phyloP scores from a whole-genome alignment of 345 rosid genomes.

The Erucastrum elatum region DNA sequence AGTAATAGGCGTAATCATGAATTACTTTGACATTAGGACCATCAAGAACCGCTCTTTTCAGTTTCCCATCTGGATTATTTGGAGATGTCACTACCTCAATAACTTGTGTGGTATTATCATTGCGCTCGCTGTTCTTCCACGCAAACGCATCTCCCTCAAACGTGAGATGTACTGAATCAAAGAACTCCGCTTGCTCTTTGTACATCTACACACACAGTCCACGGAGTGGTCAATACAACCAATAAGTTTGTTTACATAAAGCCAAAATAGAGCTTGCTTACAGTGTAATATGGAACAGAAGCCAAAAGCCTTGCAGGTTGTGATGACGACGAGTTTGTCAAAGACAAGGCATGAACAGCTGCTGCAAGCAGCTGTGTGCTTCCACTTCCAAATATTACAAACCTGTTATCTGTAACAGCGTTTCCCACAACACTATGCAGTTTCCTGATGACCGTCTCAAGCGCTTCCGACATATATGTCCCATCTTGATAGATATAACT shows the following conservation, averaged over 20 bases:
- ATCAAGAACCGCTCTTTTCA: slow-evolving; percentile 51
- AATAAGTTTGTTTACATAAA: not conserved
- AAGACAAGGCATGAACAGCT: slow-evolving; percentile 59
- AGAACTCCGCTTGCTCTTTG: slow-evolving; percentile 46
- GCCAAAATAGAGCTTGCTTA: slow-evolving; percentile 28
- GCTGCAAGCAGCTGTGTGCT: slow-evolving; percentile 69
- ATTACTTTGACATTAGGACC: slow-evolving; percentile 57
- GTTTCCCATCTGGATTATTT: slow-evolving; percentile 72
- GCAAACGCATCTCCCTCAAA: slow-evolving; percentile 54
- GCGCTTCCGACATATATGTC: not conserved
- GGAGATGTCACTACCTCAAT: slow-evolving; percentile 80
- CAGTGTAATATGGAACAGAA: slow-evolving; percentile 58
- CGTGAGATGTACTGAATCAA: slow-evolving; percentile 38
- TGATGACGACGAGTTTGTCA: slow-evolving; percentile 39
- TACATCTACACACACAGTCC: slow-evolving; percentile 42
- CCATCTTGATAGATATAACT: not conserved
- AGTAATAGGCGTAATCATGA: slow-evolving; percentile 67
- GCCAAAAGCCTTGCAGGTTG: slow-evolving; percentile 50
- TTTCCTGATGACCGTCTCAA: slow-evolving; percentile 1
- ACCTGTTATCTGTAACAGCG: slow-evolving; percentile 1
- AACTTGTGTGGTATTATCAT: slow-evolving; percentile 25
- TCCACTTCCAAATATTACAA: slow-evolving; percentile 39
- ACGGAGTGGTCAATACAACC: not conserved
- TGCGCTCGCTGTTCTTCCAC: slow-evolving; percentile 36
- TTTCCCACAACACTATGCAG: not conserved